Conservation (phyloP, 176 grass and related monocot genomes). For the Puccinellia tenuiflora region DNA sequence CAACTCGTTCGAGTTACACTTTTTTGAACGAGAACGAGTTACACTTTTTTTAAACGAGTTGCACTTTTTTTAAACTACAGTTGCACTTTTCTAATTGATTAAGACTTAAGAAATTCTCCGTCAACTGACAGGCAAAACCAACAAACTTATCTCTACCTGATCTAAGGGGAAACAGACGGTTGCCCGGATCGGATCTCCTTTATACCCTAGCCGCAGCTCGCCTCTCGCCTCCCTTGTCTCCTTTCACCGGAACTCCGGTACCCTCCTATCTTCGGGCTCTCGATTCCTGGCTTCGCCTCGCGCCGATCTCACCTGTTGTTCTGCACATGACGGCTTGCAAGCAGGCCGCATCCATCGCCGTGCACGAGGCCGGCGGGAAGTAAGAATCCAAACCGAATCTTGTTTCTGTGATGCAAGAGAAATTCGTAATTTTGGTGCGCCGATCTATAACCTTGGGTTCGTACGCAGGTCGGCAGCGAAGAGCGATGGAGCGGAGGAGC, state of each 20-base stretch:
- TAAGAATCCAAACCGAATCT: neutral
- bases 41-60: too few relatives aligned
- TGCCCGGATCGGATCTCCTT: neutral
- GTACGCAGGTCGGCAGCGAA: neutral
- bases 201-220: neutral
- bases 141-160: too few relatives aligned
- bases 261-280: neutral
- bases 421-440: neutral
- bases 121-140: too few relatives aligned
- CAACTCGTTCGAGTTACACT: too few relatives aligned
- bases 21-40: too few relatives aligned
- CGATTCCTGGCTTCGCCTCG: neutral
- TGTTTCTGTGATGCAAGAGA: too few relatives aligned
- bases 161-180: neutral
- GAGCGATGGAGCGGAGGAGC: neutral
- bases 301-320: neutral
- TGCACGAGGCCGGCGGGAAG: neutral
- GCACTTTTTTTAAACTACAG: too few relatives aligned
- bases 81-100: too few relatives aligned
- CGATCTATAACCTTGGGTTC: neutral
- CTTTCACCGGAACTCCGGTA: neutral
- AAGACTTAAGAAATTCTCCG: too few relatives aligned
- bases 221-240: neutral
- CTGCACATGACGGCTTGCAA: neutral
- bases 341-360: neutral